Percentiles rank a stretch among this genome's conserved stretches.
phyloP scores from a whole-genome alignment of 495 filamentous ascomycete genomes.

The Thermothielavioides terrestris region DNA sequence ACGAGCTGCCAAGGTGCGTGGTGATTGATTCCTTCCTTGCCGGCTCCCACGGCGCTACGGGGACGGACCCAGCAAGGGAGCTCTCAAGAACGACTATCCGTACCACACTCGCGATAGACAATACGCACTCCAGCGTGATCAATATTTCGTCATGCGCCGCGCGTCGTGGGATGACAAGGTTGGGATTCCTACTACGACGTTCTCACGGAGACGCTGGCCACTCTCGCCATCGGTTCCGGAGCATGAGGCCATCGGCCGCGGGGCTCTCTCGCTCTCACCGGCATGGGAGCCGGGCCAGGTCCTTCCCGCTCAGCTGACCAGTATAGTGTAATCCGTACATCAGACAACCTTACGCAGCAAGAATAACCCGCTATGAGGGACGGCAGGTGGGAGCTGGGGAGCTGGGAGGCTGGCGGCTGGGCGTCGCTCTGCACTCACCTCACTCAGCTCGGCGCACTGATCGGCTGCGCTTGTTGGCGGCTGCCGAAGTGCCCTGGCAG shows the following conservation, averaged over 20 bases:
- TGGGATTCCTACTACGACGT: constrained; percentile 2
- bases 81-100: not conserved
- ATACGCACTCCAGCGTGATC: not conserved
- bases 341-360: not conserved
- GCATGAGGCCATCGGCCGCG: not conserved
- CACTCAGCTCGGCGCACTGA: too few relatives aligned
- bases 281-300: not conserved
- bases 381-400: too few relatives aligned
- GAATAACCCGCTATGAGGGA: too few relatives aligned
- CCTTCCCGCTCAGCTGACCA: not conserved
- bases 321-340: too few relatives aligned
- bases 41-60: too few relatives aligned
- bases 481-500: constrained; percentile 3
- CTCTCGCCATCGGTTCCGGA: not conserved
- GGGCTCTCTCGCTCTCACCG: too few relatives aligned
- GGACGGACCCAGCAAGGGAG: not conserved
- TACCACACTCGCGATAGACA: too few relatives aligned
- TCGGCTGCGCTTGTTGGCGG: constrained; percentile 4
- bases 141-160: not conserved
- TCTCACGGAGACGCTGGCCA: not conserved
- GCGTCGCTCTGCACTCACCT: too few relatives aligned
- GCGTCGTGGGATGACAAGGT: not conserved
- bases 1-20: too few relatives aligned
- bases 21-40: too few relatives aligned
- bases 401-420: too few relatives aligned